Conservation (phyloP, 345 rosid genomes). For the Firmiana major region DNA sequence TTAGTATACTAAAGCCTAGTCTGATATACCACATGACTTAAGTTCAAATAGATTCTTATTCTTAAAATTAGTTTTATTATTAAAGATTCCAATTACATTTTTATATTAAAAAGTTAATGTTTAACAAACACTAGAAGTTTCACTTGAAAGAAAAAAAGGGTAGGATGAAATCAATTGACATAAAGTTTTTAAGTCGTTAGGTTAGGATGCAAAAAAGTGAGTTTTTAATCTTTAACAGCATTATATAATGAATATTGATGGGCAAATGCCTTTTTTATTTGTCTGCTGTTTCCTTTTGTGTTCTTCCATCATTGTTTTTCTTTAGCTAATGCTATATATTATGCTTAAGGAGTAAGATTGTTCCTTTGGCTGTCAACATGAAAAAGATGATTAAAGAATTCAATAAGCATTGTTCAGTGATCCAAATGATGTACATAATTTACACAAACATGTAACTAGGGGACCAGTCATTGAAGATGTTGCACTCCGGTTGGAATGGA, state of each 20-base stretch:
- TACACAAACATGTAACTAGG: not conserved
- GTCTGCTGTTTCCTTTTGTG: not conserved
- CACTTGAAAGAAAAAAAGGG: not conserved
- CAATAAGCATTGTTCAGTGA: not conserved
- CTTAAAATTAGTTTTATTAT: not conserved
- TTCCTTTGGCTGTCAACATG: not conserved
- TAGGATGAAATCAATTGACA: not conserved
- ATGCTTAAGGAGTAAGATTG: not conserved
- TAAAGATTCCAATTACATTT: not conserved
- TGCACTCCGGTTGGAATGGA: not conserved
- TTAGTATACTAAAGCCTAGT: no score
- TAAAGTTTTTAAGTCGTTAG: not conserved
- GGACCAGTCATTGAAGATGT: not conserved
- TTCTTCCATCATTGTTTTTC: not conserved
- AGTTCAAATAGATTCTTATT: no score
- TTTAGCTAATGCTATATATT: not conserved
- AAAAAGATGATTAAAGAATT: not conserved
- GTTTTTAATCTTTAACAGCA: not conserved
- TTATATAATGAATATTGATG: not conserved
- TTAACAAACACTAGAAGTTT: not conserved
- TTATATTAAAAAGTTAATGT: not conserved
- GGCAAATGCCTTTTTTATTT: not conserved
- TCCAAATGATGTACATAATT: not conserved
- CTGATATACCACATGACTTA: no score
- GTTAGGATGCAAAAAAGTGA: not conserved